Percentiles rank a stretch among this genome's conserved stretches.
Conservation (phyloP, 1,284 basidiomycete genomes). For the Xerocomus tenax region DNA sequence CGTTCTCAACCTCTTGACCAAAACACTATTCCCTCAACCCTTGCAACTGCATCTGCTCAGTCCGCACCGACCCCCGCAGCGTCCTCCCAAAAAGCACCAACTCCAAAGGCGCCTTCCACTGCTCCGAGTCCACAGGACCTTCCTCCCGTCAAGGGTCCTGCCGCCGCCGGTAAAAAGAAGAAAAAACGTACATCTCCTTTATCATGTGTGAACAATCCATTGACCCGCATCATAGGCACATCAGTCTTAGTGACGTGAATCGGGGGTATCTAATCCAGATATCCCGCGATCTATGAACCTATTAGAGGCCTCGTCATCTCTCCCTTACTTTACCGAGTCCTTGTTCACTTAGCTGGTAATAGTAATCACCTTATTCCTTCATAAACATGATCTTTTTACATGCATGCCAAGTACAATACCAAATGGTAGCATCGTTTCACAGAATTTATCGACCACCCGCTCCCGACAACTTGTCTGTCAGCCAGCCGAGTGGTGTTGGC, state of each 20-base stretch:
- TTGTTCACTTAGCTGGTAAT: conserved; percentile 2
- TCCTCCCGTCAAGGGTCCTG: conserved; percentile 36
- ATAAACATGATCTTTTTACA: neutral
- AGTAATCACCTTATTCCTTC: neutral
- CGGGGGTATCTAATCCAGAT: neutral
- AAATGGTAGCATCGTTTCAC: neutral
- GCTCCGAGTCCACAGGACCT: conserved; percentile 39
- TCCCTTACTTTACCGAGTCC: neutral
- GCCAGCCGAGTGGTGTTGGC: conserved; percentile 70
- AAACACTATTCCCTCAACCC: conserved; percentile 37
- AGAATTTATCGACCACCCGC: conserved; percentile 29
- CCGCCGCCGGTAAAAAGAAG: conserved; percentile 61
- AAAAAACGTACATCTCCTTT: conserved; percentile 26
- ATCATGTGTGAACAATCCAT: neutral
- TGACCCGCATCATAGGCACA: conserved; percentile 18
- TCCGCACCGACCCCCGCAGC: conserved; percentile 49
- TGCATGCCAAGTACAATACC: conserved; percentile 2
- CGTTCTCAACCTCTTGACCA: conserved; percentile 27
- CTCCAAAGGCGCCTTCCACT: conserved; percentile 36
- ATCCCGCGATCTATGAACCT: neutral
- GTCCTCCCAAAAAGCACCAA: conserved; percentile 34
- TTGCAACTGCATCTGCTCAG: conserved; percentile 32
- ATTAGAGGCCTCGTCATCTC: no score
- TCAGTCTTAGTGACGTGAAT: conserved; percentile 24
- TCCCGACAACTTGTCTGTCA: conserved; percentile 64